Evolutionary conservation across 192 early-diverging fungal species (phyloP), one percentile per base, ranked within the genome.

Genomic region (Coemansia sp.): DNA sequence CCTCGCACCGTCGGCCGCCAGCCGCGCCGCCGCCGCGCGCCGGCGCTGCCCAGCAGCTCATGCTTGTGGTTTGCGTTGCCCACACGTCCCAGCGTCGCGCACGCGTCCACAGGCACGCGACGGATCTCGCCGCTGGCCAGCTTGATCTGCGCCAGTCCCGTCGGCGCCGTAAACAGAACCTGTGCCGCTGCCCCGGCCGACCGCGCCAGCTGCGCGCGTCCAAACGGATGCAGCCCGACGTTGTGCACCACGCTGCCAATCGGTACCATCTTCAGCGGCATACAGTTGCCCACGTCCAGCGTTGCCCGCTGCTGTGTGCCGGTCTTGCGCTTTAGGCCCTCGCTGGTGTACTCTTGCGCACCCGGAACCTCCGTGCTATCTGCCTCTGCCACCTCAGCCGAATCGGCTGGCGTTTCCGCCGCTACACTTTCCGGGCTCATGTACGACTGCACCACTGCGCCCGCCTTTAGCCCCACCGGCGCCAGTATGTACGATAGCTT

Each of bases 1-100:
- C 96, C 96, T 62, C 96, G 86, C 47, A 96, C 93, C 19, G 82
- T 83, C 12, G 96, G 96, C 48, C 96, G 83, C 67, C 85, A 84
- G n/a, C 94, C 94, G 32, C 83, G 69, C 63, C 87, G 82, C 44
- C 93, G 67, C 31, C 79, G 71, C 31, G 89, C 85, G 41, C 95
- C 95, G 47, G 95, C 95, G 53, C 92, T 90, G 35, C 95, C 95
- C 60, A 88, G 78, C 59, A 82, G 87, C 53, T 84, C 78, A 73
- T 89, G 87, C 76, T 90, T 88, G 79, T 95, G 89, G 75, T 91
- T 85, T 25, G 89, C 79, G 65, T 98, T 98, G 55, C 86, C 89
- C 17, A 94, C 88, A 14, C 79, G 79, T 17, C 95, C 95, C 52
- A 97, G 89, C 5, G 92, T 94, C 12, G 93, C 95, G 53, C 84